A percentile compares a stretch with the other conserved stretches of the same genome.
Evolutionary conservation across 2,329 filamentous ascomycete species (phyloP).

Genomic region (Colletotrichum eleusines): DNA sequence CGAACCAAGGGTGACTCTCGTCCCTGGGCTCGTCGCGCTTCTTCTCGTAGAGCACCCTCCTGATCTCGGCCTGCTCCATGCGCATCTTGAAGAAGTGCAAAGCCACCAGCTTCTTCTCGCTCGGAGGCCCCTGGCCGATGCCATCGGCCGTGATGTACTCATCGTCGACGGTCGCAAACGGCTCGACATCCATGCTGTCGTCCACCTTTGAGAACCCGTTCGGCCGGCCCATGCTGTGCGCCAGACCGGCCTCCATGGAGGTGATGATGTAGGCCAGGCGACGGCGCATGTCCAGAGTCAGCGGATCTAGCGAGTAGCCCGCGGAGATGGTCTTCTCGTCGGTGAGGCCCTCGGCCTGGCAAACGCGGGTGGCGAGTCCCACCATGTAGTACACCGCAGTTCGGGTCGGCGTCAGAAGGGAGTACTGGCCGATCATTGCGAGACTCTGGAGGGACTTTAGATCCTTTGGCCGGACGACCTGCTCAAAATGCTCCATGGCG

Average conservation of each 20-base stretch:
- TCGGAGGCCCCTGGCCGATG: slow-evolving; percentile 77
- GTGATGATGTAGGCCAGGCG: slow-evolving; percentile 89
- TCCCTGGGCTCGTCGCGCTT: slow-evolving; percentile 81
- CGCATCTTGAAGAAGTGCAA: slow-evolving; percentile 97
- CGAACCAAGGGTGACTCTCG: slow-evolving; percentile 90
- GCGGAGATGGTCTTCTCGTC: slow-evolving; percentile 88
- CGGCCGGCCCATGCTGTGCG: slow-evolving; percentile 88
- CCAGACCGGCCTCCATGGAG: slow-evolving; percentile 89
- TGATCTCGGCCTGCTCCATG: slow-evolving; percentile 87
- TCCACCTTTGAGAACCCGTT: slow-evolving; percentile 85
- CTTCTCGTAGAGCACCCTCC: slow-evolving; percentile 86
- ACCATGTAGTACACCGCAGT: slow-evolving; percentile 95
- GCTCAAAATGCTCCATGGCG: slow-evolving; percentile 86
- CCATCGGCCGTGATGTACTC: slow-evolving; percentile 83
- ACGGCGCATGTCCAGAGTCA: slow-evolving; percentile 90
- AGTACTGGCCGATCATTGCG: slow-evolving; percentile 89
- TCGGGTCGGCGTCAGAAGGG: slow-evolving; percentile 88
- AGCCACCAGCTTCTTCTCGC: slow-evolving; percentile 86
- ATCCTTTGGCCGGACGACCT: slow-evolving; percentile 88
- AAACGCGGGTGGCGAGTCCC: slow-evolving; percentile 87
- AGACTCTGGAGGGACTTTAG: slow-evolving; percentile 91
- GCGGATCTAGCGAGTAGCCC: slow-evolving; percentile 72
- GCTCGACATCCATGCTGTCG: slow-evolving; percentile 86
- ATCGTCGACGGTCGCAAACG: slow-evolving; percentile 87
- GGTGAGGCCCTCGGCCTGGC: slow-evolving; percentile 87